Evolutionary conservation across 352 stramenopile genomes (phyloP).

Genomic region (Pythium rhizo-oryzae): DNA sequence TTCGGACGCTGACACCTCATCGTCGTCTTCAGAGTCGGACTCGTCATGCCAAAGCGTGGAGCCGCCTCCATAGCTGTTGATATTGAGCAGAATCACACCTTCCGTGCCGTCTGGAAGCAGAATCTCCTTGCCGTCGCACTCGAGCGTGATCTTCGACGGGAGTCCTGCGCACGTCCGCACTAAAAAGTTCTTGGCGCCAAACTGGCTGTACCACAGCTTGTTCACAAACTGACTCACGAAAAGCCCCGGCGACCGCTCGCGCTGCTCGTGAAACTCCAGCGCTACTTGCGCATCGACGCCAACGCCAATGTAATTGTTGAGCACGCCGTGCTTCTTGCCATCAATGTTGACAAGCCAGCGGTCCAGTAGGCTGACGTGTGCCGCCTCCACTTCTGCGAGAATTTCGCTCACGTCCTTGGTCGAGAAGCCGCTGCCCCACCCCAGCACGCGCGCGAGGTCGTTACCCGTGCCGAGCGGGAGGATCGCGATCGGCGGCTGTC

Average conservation of each 20-base stretch:
- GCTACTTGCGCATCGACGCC: slow-evolving; percentile 91
- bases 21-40: slow-evolving; percentile 59
- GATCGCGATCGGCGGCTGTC: slow-evolving; percentile 93
- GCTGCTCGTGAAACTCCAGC: slow-evolving; percentile 90
- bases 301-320: slow-evolving; percentile 88
- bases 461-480: slow-evolving; percentile 96
- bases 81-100: slow-evolving; percentile 88
- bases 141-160: slow-evolving; percentile 70
- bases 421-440: slow-evolving; percentile 95
- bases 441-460: slow-evolving; percentile 91
- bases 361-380: slow-evolving; percentile 76
- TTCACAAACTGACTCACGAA: slow-evolving; percentile 93
- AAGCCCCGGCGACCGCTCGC: slow-evolving; percentile 81
- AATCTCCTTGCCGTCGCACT: slow-evolving; percentile 80
- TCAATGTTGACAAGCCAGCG: slow-evolving; percentile 77
- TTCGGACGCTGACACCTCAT: slow-evolving; percentile 33
- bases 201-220: slow-evolving; percentile 92
- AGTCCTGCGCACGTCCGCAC: slow-evolving; percentile 81
- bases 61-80: slow-evolving; percentile 88
- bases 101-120: slow-evolving; percentile 74
- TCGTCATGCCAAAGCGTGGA: slow-evolving; percentile 89
- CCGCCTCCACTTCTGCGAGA: slow-evolving; percentile 66
- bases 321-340: slow-evolving; percentile 59
- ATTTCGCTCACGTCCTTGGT: slow-evolving; percentile 68
- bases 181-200: slow-evolving; percentile 88